Conservation (phyloP, 176 grass and related monocot species). For the Hordeum marinum region DNA sequence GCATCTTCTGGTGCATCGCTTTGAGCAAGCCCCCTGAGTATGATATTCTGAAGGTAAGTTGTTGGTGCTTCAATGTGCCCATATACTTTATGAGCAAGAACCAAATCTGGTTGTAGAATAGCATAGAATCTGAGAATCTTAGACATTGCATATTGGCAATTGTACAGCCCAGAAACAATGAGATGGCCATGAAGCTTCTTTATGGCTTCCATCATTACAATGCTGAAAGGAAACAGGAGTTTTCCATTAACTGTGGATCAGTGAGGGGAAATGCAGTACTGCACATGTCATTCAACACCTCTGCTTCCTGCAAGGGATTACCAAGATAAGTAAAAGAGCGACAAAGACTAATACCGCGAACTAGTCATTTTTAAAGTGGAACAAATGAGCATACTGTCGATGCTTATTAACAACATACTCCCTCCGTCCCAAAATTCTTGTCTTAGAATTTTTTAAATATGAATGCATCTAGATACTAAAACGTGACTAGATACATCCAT, state of each 20-base stretch:
- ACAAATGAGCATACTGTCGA: background rate
- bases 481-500: too few relatives aligned
- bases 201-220: conserved; percentile 30
- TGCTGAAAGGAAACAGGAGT: background rate
- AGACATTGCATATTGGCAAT: conserved; percentile 28
- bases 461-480: too few relatives aligned
- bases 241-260: background rate
- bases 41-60: conserved; percentile 43
- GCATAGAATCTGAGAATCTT: conserved; percentile 53
- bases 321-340: background rate
- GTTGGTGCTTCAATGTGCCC: conserved; percentile 43
- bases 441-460: too few relatives aligned
- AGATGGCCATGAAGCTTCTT: conserved; percentile 49
- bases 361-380: background rate
- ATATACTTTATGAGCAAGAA: conserved; percentile 30
- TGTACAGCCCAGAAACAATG: conserved; percentile 39
- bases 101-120: conserved; percentile 31
- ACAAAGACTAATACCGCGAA: background rate
- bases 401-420: background rate
- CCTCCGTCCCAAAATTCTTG: too few relatives aligned
- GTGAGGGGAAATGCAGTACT: background rate
- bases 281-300: conserved; percentile 3
- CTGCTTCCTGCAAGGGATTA: conserved; percentile 27
- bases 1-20: conserved; percentile 38
- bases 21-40: conserved; percentile 45